Evolutionary conservation across 306 rosid genomes (phyloP).

Genomic region (Dryas alaskensis): DNA sequence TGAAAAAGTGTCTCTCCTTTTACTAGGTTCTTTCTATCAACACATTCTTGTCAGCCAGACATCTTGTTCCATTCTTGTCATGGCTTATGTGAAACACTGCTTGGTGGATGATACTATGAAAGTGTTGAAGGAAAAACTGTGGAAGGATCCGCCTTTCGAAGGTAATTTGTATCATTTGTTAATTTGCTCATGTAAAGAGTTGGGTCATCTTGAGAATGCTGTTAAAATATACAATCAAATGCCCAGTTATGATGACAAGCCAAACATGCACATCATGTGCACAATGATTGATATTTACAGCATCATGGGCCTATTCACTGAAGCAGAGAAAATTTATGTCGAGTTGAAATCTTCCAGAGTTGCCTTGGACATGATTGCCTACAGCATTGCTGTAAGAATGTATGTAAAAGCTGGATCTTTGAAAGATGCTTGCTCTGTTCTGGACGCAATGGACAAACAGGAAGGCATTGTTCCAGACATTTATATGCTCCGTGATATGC

Average conservation of each 20-base stretch:
- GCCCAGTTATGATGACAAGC: constrained; percentile 44
- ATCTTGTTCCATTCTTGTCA: constrained; percentile 74
- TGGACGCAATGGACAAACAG: constrained; percentile 59
- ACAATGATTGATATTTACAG: constrained; percentile 85
- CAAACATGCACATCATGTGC: constrained; percentile 70
- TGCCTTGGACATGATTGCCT: constrained; percentile 73
- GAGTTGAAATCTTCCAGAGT: constrained; percentile 54
- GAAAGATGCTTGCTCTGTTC: constrained; percentile 74
- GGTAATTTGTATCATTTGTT: constrained; percentile 80
- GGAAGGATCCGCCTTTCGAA: constrained; percentile 69
- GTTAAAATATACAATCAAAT: constrained; percentile 52
- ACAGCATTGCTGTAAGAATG: constrained; percentile 72
- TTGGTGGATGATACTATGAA: constrained; percentile 66
- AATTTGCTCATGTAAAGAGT: constrained; percentile 85
- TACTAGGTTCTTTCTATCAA: constrained; percentile 56
- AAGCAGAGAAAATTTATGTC: constrained; percentile 64
- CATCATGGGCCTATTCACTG: constrained; percentile 52
- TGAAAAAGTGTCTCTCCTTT: constrained; percentile 54
- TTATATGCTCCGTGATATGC: constrained; percentile 65
- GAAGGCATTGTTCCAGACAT: constrained; percentile 61
- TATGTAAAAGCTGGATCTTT: constrained; percentile 73
- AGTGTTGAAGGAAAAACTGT: constrained; percentile 60
- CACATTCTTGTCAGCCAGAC: constrained; percentile 68
- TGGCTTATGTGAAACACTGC: constrained; percentile 76
- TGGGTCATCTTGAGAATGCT: constrained; percentile 64